Percentiles rank a stretch among this genome's conserved stretches.
Evolutionary conservation across 2,329 filamentous ascomycete genomes (phyloP).

Genomic region (Talaromyces sp.): DNA sequence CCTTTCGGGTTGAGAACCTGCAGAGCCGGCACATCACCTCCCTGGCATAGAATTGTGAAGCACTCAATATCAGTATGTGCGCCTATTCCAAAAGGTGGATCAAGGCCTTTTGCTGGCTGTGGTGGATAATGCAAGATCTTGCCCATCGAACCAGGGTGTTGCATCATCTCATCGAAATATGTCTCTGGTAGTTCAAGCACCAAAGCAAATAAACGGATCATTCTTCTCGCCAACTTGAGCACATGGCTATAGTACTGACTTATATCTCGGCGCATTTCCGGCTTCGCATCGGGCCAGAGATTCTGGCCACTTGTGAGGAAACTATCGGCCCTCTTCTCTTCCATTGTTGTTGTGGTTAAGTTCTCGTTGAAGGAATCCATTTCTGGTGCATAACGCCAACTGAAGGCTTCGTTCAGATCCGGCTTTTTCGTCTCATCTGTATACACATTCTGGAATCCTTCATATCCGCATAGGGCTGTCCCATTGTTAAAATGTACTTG

Average conservation of each 20-base stretch:
- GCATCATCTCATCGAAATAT: slow-evolving; percentile 32
- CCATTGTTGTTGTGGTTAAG: not conserved
- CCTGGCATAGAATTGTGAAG: slow-evolving; percentile 24
- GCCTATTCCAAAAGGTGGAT: slow-evolving; percentile 20
- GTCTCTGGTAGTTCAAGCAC: slow-evolving; percentile 20
- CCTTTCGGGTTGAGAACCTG: slow-evolving; percentile 23
- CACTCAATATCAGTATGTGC: slow-evolving; percentile 24
- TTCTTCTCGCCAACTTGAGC: slow-evolving; percentile 23
- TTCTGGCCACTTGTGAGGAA: slow-evolving; percentile 17
- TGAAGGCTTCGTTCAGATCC: slow-evolving; percentile 22
- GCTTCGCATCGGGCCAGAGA: slow-evolving; percentile 15
- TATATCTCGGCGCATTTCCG: slow-evolving; percentile 17
- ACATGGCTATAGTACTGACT: slow-evolving; percentile 25
- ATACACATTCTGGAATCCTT: slow-evolving; percentile 13
- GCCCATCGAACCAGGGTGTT: slow-evolving; percentile 24
- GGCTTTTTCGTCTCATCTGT: slow-evolving; percentile 16
- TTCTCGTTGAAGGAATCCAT: slow-evolving; percentile 1
- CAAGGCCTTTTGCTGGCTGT: not conserved
- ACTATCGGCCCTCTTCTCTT: not conserved
- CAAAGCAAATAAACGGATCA: slow-evolving; percentile 22
- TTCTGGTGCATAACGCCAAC: slow-evolving; percentile 20
- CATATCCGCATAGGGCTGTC: slow-evolving; percentile 14
- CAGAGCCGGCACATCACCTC: slow-evolving; percentile 36
- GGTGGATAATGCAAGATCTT: slow-evolving; percentile 24
- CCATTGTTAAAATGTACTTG: slow-evolving; percentile 11